Conservation (phyloP, 352 stramenopile genomes). For the Ophiocytium majus region DNA sequence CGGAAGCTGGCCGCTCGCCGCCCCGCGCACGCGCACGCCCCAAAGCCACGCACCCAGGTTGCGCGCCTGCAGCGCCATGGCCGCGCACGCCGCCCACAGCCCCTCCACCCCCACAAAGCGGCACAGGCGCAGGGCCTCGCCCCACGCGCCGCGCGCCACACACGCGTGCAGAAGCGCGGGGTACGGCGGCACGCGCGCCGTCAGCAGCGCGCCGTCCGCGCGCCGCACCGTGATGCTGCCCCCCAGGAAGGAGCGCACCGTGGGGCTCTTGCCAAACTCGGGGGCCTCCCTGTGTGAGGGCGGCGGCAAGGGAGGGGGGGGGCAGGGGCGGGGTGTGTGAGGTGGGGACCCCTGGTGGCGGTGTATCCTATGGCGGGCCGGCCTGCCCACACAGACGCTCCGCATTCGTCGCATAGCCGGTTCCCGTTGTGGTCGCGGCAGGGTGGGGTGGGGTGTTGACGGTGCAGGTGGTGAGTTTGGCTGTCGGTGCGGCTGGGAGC, state of each 20-base stretch:
- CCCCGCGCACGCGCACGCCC: too few species aligned
- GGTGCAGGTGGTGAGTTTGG: too few species aligned
- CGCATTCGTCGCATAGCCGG: too few species aligned
- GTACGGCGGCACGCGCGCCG: constrained; percentile 72
- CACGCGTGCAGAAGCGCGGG: constrained; percentile 80
- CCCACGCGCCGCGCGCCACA: constrained; percentile 72
- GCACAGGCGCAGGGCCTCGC: constrained; percentile 82
- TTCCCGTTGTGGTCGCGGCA: too few species aligned
- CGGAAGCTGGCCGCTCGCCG: too few species aligned
- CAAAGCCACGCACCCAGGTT: constrained; percentile 69
- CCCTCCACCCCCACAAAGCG: constrained; percentile 72
- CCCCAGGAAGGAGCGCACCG: constrained; percentile 79
- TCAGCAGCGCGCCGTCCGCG: constrained; percentile 77
- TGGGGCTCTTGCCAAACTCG: constrained; percentile 65
- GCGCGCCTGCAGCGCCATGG: constrained; percentile 76
- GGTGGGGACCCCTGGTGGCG: too few species aligned
- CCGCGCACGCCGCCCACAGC: constrained; percentile 81
- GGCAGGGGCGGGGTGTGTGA: not conserved
- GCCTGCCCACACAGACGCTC: too few species aligned
- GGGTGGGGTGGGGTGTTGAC: too few species aligned
- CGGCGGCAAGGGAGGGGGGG: not conserved
- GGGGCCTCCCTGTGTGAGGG: constrained; percentile 3
- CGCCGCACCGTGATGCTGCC: constrained; percentile 75
- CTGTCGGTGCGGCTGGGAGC: too few species aligned
- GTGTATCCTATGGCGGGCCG: too few species aligned